Base-by-base conservation (phyloP, 2,329 filamentous ascomycete species). In the Diaporthe helianthi region DNA sequence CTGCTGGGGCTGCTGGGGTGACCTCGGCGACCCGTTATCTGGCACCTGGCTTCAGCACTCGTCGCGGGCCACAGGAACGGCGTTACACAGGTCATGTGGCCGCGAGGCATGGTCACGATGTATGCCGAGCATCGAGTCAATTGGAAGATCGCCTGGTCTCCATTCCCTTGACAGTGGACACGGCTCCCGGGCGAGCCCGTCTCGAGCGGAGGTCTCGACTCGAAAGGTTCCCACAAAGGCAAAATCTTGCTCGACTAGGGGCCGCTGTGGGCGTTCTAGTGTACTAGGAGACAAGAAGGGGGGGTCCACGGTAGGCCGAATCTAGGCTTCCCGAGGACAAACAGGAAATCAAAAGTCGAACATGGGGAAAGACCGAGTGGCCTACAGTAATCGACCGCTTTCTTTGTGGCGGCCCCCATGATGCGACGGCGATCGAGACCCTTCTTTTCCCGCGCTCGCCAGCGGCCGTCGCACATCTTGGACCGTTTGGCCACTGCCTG, bases 51-150 rank as follows among this genome's bases (percentile, higher is more conserved):
- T 52, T 64, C 67, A 67, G 67, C 67, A 67, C 63, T 49, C 44
- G 49, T 52, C 51, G 44, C 55, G 61, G 58, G 54, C 54, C 67
- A 65, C 63, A 65, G 52, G 33, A 52, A 67, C 54, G 67, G 61
- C 24, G 33, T 47, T 63, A 67, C 65, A 71, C 65, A 69, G 69
- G 61, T 71, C 69, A 72, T 61, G 69, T 71, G 70, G 65, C 65
- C 63, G 52, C 55, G 26, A 49, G 52, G 38, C n/a, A 38, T 72
- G 70, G 69, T 72, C 65, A 72, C 71, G 65, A 63, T 71, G 51
- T 65, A 51, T 70, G 51, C 55, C 26, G 38, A 58, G 41, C 51
- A 49, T 33, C 51, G 58, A 65, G 70, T 65, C 65, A 44, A 71
- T 70, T 72, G 71, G 71, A 47, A 71, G 67, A 69, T 67, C 60